Evolutionary conservation across 192 early-diverging fungal species (phyloP), one percentile per base, ranked within the genome.

Genomic region (Backusella mclennaniae): DNA sequence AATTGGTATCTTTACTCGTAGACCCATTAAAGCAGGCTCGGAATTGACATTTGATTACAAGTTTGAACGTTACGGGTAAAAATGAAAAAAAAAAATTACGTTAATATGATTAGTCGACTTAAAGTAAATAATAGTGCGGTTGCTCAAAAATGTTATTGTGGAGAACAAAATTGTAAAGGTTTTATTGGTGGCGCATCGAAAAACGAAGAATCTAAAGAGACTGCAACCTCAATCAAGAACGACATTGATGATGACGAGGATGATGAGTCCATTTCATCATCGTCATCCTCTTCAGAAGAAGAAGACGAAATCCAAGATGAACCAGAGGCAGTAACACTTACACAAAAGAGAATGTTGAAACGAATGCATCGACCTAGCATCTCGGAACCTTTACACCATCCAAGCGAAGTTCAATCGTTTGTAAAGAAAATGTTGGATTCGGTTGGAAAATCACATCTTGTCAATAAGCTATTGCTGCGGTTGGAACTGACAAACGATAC

Each of bases 31-130:
- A 36, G 86, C 85, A 35, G 95, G 94, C 29, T 90, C 94, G 38
- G 98, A 99, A 78, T 79, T 99, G 59, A 97, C 96, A 0, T 99
- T 98, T 86, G 98, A 99, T 83, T 99, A 99, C 87, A 95, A 97
- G 79, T 98, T 98, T 87, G 95, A 98, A 75, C 89, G 96, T 73
- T 96, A 89, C 83, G 95, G 94, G 91, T 94, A 87, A 73, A 56
- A 23, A 46, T 46, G 12, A 49, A 21, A 41, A 44, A 42, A 46
- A 41, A 19, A 23, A 71, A 71, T 9, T 17, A 17, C 33, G 6
- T 73, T 33, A 31, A 35, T 35, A 19, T 63, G 33, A 33, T 39
- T 29, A 74, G 3, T 17, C 52, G 15, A 63, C 68, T 29, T 17
- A 69, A 3, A 14, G 33, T 68, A 15, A n/a, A 14, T 75, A 68